Conservation (phyloP, 495 filamentous ascomycete species). For the Aspergillus heteromorphus region DNA sequence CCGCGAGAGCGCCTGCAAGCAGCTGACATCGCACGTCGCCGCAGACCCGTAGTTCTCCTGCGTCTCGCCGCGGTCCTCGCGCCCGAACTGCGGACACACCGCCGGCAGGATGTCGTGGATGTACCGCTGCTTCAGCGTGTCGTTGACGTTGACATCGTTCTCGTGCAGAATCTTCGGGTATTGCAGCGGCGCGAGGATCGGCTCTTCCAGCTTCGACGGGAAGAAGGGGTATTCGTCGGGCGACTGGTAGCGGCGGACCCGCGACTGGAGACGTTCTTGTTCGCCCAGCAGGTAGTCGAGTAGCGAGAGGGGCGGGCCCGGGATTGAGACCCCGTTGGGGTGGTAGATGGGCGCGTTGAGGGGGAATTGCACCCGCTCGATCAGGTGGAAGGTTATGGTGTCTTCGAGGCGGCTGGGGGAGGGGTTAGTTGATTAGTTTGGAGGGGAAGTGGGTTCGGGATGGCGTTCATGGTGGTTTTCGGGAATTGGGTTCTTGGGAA, state of each 20-base stretch:
- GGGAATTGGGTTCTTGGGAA: background rate
- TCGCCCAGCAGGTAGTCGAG: slow-evolving; percentile 89
- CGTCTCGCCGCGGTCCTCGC: slow-evolving; percentile 74
- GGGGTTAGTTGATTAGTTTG: background rate
- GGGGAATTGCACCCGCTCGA: slow-evolving; percentile 97
- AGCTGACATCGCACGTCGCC: slow-evolving; percentile 84
- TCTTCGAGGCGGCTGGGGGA: slow-evolving; percentile 83
- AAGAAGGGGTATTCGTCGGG: slow-evolving; percentile 99
- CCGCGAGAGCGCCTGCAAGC: slow-evolving; percentile 84
- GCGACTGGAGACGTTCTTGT: slow-evolving; percentile 87
- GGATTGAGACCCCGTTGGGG: slow-evolving; percentile 74
- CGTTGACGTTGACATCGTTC: slow-evolving; percentile 90
- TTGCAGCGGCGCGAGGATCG: slow-evolving; percentile 78
- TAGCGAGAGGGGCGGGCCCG: slow-evolving; percentile 67
- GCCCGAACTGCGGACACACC: slow-evolving; percentile 66
- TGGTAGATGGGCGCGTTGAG: slow-evolving; percentile 84
- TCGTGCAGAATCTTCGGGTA: slow-evolving; percentile 90
- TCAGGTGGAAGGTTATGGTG: slow-evolving; percentile 97
- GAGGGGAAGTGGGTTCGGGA: background rate
- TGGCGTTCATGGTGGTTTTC: background rate
- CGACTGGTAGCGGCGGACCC: slow-evolving; percentile 89
- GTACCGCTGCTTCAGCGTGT: slow-evolving; percentile 79
- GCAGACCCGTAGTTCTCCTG: slow-evolving; percentile 94
- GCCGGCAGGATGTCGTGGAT: slow-evolving; percentile 74
- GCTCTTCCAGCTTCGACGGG: slow-evolving; percentile 69